These are phyloP conservation scores for Lachancea dasiensis DNA, from an alignment of 805 yeast species.

Conservation along the genomic window DNA sequence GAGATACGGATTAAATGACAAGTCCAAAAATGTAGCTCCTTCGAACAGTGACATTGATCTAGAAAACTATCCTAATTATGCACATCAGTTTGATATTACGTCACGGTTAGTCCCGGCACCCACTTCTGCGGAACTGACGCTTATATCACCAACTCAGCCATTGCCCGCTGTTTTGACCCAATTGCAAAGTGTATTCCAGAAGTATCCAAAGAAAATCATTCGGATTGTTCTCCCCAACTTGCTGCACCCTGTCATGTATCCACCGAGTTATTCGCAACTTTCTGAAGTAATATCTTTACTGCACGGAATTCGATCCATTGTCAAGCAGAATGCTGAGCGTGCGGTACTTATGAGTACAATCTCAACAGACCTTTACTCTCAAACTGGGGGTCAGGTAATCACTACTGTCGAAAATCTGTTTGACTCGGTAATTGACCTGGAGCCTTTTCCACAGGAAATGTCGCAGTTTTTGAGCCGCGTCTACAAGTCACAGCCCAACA, in stretches of 20 bases:
- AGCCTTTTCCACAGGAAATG: constrained; percentile 77
- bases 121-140: constrained; percentile 51
- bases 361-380: constrained; percentile 57
- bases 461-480: constrained; percentile 59
- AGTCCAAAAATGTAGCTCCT: constrained; percentile 19
- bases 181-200: constrained; percentile 39
- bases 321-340: constrained; percentile 41
- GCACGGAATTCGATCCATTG: constrained; percentile 49
- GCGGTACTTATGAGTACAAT: constrained; percentile 50
- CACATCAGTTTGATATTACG: constrained; percentile 70
- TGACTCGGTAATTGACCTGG: constrained; percentile 67
- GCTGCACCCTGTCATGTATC: constrained; percentile 70
- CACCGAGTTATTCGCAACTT: constrained; percentile 43
- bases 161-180: constrained; percentile 33
- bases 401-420: constrained; percentile 51
- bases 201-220: constrained; percentile 43
- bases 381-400: constrained; percentile 37
- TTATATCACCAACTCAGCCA: constrained; percentile 38
- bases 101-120: constrained; percentile 64
- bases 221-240: constrained; percentile 72
- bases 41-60: constrained; percentile 16
- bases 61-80: constrained; percentile 47
- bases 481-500: constrained; percentile 55
- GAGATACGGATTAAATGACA: constrained; percentile 67
- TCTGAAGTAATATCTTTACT: constrained; percentile 52